Conservation (phyloP, 2,329 filamentous ascomycete species). For the Teratosphaeria destructans region DNA sequence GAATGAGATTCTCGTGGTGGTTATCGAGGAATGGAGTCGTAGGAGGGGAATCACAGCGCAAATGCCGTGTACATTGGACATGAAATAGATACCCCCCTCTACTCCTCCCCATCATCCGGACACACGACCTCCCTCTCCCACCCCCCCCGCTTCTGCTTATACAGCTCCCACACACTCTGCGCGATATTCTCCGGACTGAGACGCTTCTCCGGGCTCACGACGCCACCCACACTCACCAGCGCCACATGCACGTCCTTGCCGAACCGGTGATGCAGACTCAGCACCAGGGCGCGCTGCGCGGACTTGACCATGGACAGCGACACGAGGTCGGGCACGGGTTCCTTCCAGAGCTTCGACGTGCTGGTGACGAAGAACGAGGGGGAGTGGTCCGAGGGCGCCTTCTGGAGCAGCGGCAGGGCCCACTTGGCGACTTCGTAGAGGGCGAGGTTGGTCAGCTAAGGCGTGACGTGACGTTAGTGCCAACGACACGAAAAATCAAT, state of each 20-base stretch:
- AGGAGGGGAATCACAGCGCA: neutral
- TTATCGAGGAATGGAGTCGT: neutral
- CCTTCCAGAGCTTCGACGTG: slow-evolving; percentile 35
- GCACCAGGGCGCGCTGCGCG: slow-evolving; percentile 41
- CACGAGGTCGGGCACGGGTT: slow-evolving; percentile 39
- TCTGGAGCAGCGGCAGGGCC: slow-evolving; percentile 34
- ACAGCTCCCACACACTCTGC: slow-evolving; percentile 34
- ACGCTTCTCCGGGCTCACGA: slow-evolving; percentile 31
- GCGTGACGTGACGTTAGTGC: neutral
- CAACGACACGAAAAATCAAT: no score
- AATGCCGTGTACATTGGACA: neutral
- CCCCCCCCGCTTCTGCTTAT: slow-evolving; percentile 28
- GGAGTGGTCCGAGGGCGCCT: slow-evolving; percentile 26
- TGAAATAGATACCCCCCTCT: neutral
- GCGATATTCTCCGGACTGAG: slow-evolving; percentile 40
- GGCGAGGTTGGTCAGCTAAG: slow-evolving; percentile 36
- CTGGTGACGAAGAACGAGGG: slow-evolving; percentile 42
- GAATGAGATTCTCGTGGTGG: neutral
- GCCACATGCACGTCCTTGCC: slow-evolving; percentile 37
- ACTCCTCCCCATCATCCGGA: slow-evolving; percentile 1
- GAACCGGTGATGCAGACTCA: slow-evolving; percentile 35
- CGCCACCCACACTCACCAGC: slow-evolving; percentile 37
- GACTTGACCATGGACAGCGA: slow-evolving; percentile 43
- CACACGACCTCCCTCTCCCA: slow-evolving; percentile 20
- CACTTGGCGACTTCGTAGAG: slow-evolving; percentile 40